A percentile compares a stretch with the other conserved stretches of the same genome.
Conservation (phyloP, 345 rosid genomes). For the Bruguiera sexangula region DNA sequence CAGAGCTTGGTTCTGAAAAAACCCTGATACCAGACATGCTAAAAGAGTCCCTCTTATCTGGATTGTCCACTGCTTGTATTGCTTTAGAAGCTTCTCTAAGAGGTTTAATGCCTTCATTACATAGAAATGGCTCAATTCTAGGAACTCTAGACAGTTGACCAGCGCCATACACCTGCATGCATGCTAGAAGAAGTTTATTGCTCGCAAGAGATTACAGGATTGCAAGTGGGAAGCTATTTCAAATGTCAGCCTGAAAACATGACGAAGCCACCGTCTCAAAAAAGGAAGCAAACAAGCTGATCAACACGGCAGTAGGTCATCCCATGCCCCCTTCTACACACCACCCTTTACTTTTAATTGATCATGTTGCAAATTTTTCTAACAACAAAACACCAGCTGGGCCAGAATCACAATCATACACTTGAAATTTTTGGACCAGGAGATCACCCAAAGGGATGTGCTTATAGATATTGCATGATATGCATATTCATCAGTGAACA, state of each 20-base stretch:
- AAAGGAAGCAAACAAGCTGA: neutral
- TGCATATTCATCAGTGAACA: neutral
- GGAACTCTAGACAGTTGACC: constrained; percentile 41
- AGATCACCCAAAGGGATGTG: too few relatives aligned
- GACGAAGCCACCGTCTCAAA: neutral
- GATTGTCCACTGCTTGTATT: constrained; percentile 24
- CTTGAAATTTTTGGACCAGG: too few relatives aligned
- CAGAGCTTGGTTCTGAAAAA: constrained; percentile 24
- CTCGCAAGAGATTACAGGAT: constrained; percentile 41
- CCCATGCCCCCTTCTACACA: too few relatives aligned
- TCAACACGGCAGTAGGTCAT: neutral
- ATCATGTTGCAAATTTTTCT: too few relatives aligned
- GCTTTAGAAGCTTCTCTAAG: constrained; percentile 27
- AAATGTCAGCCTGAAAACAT: too few relatives aligned
- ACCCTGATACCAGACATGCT: constrained; percentile 33
- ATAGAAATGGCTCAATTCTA: constrained; percentile 29
- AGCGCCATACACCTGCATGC: constrained; percentile 64
- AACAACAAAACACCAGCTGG: too few relatives aligned
- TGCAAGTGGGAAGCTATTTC: neutral
- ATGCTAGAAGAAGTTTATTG: constrained; percentile 64
- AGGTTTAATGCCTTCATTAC: constrained; percentile 26
- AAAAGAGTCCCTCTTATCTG: constrained; percentile 26
- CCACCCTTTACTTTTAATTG: too few relatives aligned
- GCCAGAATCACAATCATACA: too few relatives aligned
- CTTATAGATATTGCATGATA: neutral